These are phyloP conservation scores for Thalia dealbata DNA, from an alignment of 176 grass and related monocot genomes.

Conservation along the genomic window DNA sequence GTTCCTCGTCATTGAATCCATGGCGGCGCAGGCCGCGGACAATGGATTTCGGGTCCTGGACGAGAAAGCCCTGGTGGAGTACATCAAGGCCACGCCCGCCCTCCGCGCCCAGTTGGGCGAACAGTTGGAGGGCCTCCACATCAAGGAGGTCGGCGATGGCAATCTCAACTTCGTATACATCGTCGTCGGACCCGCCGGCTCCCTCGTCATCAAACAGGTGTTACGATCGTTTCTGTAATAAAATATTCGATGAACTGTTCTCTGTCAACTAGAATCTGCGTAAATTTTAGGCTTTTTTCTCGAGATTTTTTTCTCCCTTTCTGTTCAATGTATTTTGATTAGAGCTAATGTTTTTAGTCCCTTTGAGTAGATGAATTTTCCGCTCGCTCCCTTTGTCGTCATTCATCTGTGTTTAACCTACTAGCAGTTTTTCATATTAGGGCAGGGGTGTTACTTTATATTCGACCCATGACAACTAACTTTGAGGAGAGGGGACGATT, in stretches of 20 bases:
- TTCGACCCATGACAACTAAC: too few relatives aligned
- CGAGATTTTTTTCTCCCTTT: too few relatives aligned
- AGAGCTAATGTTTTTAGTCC: too few relatives aligned
- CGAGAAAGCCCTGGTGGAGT: constrained; percentile 57
- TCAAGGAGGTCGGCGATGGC: constrained; percentile 88
- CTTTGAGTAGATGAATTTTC: too few relatives aligned
- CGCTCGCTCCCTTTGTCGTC: too few relatives aligned
- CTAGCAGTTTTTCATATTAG: too few relatives aligned
- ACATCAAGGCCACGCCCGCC: constrained; percentile 64
- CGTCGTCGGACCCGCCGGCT: constrained; percentile 50
- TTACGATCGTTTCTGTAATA: neutral
- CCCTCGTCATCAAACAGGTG: constrained; percentile 85
- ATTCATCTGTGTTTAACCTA: too few relatives aligned
- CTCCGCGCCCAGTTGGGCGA: constrained; percentile 46
- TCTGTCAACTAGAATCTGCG: neutral
- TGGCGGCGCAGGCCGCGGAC: constrained; percentile 9
- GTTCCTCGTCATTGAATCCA: neutral
- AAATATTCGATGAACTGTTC: neutral
- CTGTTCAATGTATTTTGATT: too few relatives aligned
- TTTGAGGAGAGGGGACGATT: too few relatives aligned
- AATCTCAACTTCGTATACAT: constrained; percentile 99
- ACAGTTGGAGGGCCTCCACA: constrained; percentile 27
- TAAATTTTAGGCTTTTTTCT: too few relatives aligned
- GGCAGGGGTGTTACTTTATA: too few relatives aligned
- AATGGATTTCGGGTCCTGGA: constrained; percentile 54